These are phyloP conservation scores for Aegilops bicornis DNA, from an alignment of 176 grass and related monocot species.

Conservation along the genomic window DNA sequence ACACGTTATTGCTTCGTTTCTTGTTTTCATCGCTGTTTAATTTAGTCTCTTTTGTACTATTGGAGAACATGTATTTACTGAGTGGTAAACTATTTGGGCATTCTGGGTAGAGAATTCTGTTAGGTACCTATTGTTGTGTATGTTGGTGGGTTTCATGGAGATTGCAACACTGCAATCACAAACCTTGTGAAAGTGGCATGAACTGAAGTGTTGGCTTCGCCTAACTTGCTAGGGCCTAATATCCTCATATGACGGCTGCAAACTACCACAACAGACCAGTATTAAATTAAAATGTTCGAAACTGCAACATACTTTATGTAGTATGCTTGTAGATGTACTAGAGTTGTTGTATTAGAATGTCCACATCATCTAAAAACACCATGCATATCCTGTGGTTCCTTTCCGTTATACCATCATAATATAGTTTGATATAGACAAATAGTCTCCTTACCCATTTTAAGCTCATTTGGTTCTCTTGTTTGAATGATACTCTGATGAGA, in stretches of 20 bases:
- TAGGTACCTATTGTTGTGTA: neutral
- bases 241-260: neutral
- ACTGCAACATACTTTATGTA: neutral
- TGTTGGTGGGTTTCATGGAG: neutral
- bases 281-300: neutral
- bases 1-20: neutral
- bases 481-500: neutral
- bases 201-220: neutral
- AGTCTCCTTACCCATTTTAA: neutral
- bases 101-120: neutral
- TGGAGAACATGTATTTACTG: neutral
- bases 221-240: conserved; percentile 1
- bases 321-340: neutral
- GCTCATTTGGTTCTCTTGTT: neutral
- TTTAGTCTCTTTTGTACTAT: neutral
- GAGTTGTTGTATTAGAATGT: neutral
- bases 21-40: neutral
- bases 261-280: neutral
- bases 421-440: neutral
- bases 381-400: neutral
- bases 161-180: neutral
- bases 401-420: neutral
- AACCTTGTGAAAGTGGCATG: neutral
- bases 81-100: neutral
- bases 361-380: neutral